These are phyloP conservation scores for Xanthoconium stramineum DNA, from an alignment of 768 basidiomycete genomes.

Conservation along the genomic window DNA sequence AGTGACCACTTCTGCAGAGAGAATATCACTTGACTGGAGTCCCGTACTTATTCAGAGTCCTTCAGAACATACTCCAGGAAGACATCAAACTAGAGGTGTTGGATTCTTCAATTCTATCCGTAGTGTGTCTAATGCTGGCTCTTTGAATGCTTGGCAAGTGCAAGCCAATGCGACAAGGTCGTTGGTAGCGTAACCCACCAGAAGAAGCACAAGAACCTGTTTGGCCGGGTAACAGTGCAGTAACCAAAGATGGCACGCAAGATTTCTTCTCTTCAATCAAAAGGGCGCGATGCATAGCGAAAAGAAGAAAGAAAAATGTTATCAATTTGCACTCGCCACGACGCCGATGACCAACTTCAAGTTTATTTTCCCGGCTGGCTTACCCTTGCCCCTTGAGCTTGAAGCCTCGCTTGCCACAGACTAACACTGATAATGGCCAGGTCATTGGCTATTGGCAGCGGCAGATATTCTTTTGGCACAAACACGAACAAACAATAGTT, in stretches of 20 bases:
- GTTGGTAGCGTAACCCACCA: not conserved
- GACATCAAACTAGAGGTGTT: not conserved
- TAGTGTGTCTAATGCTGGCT: not conserved
- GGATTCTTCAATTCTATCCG: not conserved
- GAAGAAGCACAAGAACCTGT: too few relatives aligned
- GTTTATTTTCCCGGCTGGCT: too few relatives aligned
- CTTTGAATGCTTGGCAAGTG: not conserved
- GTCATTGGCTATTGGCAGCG: too few relatives aligned
- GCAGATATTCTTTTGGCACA: too few relatives aligned
- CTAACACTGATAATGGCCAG: too few relatives aligned
- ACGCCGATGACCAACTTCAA: too few relatives aligned
- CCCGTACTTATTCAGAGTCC: not conserved
- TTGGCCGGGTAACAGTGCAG: not conserved
- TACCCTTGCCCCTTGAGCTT: too few relatives aligned
- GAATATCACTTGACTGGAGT: not conserved
- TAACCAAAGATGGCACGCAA: not conserved
- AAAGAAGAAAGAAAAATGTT: too few relatives aligned
- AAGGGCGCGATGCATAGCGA: not conserved
- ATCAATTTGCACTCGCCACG: too few relatives aligned
- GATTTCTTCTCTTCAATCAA: not conserved
- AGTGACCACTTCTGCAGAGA: not conserved
- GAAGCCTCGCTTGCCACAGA: too few relatives aligned
- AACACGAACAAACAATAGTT: slow-evolving; percentile 18
- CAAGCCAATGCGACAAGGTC: not conserved
- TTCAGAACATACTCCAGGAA: not conserved